Percentiles rank a stretch among this genome's conserved stretches.
These are phyloP conservation scores for Lactifluus rugatus DNA, from an alignment of 768 basidiomycete species.

Conservation along the genomic window DNA sequence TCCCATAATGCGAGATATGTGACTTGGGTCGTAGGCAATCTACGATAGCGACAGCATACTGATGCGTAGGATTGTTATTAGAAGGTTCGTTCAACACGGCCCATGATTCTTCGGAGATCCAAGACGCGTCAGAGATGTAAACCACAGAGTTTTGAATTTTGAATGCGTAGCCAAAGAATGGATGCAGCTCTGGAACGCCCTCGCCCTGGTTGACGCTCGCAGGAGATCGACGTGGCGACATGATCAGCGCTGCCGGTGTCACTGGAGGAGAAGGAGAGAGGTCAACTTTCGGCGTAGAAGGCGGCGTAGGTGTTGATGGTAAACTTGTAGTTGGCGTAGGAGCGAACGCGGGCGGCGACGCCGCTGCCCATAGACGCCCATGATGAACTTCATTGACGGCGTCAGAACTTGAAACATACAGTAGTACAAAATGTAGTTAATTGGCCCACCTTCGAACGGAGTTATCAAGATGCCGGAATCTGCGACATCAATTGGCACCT, in stretches of 20 bases:
- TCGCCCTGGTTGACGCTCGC: neutral
- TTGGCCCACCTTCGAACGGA: constrained; percentile 51
- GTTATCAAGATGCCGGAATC: constrained; percentile 53
- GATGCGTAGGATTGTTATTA: constrained; percentile 22
- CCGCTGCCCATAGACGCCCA: constrained; percentile 49
- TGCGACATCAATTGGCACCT: constrained; percentile 54
- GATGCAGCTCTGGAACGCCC: constrained; percentile 31
- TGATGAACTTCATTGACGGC: constrained; percentile 44
- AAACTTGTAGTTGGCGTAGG: constrained; percentile 33
- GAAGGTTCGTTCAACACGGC: constrained; percentile 30
- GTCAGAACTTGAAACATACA: neutral
- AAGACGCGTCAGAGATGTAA: constrained; percentile 78
- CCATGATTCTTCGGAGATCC: constrained; percentile 71
- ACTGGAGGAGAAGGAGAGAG: neutral
- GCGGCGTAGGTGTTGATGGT: constrained; percentile 25
- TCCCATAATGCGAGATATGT: constrained; percentile 74
- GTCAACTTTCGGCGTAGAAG: constrained; percentile 19
- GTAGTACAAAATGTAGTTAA: neutral
- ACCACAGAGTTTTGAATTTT: constrained; percentile 53
- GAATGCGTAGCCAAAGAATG: constrained; percentile 63
- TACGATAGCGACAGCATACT: constrained; percentile 53
- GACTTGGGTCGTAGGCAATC: constrained; percentile 61
- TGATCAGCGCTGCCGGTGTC: neutral
- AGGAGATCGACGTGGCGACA: constrained; percentile 6
- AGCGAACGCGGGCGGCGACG: constrained; percentile 30